Percentiles rank a stretch among this genome's conserved stretches.
Evolutionary conservation across 306 rosid genomes (phyloP).

Genomic region (Lagenaria siceraria): DNA sequence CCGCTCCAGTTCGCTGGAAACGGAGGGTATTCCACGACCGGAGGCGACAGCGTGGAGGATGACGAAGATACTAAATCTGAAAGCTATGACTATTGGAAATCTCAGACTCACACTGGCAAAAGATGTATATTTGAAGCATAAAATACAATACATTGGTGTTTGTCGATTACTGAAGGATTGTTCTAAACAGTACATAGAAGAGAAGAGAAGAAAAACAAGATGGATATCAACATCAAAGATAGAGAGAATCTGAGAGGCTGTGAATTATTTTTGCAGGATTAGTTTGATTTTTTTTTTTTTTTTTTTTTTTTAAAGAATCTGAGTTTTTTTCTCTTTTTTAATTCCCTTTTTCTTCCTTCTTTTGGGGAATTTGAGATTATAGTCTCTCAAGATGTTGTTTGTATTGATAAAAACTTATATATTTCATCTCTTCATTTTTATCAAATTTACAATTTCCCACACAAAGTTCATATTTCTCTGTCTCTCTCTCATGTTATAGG

Average conservation of each 20-base stretch:
- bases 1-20: conserved; percentile 68
- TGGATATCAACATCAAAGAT: background rate
- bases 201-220: background rate
- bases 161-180: background rate
- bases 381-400: background rate
- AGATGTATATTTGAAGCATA: conserved; percentile 16
- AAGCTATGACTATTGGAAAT: conserved; percentile 39
- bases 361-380: background rate
- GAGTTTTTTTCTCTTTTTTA: background rate
- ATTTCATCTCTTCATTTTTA: background rate
- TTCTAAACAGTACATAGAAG: conserved; percentile 5
- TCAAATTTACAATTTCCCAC: background rate
- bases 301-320: background rate
- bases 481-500: background rate
- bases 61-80: conserved; percentile 57
- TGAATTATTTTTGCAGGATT: conserved; percentile 10
- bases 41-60: conserved; percentile 49
- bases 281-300: background rate
- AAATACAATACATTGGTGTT: background rate
- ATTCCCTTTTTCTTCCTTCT: background rate
- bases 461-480: background rate
- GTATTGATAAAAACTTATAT: background rate
- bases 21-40: conserved; percentile 44
- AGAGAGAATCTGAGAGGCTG: background rate
- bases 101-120: conserved; percentile 26